These are phyloP conservation scores for Phytophthora ohioensis DNA, from an alignment of 352 stramenopile species.

Conservation along the genomic window DNA sequence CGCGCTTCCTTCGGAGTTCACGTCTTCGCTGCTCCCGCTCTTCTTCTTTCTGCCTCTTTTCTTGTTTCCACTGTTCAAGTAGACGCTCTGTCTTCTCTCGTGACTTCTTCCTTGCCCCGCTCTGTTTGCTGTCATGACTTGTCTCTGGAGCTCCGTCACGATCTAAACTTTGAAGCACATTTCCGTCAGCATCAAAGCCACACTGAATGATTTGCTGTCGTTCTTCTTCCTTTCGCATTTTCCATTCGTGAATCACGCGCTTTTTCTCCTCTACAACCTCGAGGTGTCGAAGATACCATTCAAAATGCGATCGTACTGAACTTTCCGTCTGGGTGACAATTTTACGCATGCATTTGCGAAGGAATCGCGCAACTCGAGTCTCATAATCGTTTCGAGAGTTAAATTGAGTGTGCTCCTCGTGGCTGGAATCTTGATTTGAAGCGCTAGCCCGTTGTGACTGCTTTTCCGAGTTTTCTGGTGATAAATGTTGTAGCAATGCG, in stretches of 20 bases:
- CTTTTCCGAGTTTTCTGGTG: constrained; percentile 1
- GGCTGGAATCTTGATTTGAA: constrained; percentile 23
- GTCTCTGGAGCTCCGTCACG: background rate
- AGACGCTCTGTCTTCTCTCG: constrained; percentile 39
- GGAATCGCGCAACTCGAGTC: constrained; percentile 49
- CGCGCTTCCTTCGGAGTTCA: constrained; percentile 41
- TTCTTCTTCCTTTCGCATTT: constrained; percentile 55
- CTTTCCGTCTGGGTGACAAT: constrained; percentile 64
- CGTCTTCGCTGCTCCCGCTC: constrained; percentile 38
- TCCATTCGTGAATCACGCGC: constrained; percentile 64
- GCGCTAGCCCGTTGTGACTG: background rate
- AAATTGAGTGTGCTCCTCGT: constrained; percentile 3
- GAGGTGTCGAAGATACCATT: constrained; percentile 74
- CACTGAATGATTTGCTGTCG: constrained; percentile 53
- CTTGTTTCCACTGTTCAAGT: constrained; percentile 52
- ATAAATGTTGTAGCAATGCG: constrained; percentile 44
- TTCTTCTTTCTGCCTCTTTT: constrained; percentile 51
- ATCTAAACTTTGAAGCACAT: constrained; percentile 3
- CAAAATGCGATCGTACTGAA: constrained; percentile 66
- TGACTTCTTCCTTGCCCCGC: constrained; percentile 24
- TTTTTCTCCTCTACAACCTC: constrained; percentile 71
- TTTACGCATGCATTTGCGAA: constrained; percentile 60
- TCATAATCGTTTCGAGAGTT: constrained; percentile 45
- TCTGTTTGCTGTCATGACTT: constrained; percentile 1
- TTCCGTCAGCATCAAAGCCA: constrained; percentile 41